A percentile compares a stretch with the other conserved stretches of the same genome.
Evolutionary conservation across 768 basidiomycete species (phyloP).

Genomic region (Leccinum broughii): DNA sequence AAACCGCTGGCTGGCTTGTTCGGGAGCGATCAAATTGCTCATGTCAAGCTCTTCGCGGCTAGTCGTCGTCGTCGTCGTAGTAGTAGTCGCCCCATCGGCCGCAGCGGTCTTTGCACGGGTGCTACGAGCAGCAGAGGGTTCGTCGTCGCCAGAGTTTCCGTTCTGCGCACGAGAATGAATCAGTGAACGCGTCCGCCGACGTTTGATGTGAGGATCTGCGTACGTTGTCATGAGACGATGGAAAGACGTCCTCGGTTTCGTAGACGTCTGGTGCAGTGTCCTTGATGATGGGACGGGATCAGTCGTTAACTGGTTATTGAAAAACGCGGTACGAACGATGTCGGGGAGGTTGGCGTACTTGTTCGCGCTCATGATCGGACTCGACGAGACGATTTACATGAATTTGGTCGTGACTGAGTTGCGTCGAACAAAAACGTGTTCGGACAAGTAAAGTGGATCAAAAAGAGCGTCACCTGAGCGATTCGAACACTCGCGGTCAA

Average conservation of each 20-base stretch:
- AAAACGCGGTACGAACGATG: constrained; percentile 57
- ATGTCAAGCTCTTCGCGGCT: constrained; percentile 69
- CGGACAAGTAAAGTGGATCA: background rate
- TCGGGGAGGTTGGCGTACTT: constrained; percentile 93
- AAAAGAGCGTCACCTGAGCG: constrained; percentile 58
- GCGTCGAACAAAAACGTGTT: background rate
- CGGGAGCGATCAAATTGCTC: constrained; percentile 59
- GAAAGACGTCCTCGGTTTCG: constrained; percentile 82
- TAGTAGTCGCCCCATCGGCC: constrained; percentile 33
- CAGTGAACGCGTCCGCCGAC: background rate
- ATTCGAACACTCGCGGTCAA: constrained; percentile 65
- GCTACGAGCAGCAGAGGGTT: constrained; percentile 41
- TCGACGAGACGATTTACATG: background rate
- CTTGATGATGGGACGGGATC: constrained; percentile 40
- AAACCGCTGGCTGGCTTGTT: constrained; percentile 71
- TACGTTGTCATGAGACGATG: constrained; percentile 51
- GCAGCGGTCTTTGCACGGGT: constrained; percentile 30
- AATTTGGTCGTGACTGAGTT: background rate
- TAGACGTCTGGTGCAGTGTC: constrained; percentile 92
- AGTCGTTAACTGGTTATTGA: background rate
- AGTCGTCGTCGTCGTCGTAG: constrained; percentile 18
- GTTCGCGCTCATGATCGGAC: constrained; percentile 52
- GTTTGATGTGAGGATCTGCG: constrained; percentile 22
- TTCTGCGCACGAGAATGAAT: constrained; percentile 39
- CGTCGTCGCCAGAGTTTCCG: constrained; percentile 69